Conservation (phyloP, 768 basidiomycete species). For the Tricholoma sp. region DNA sequence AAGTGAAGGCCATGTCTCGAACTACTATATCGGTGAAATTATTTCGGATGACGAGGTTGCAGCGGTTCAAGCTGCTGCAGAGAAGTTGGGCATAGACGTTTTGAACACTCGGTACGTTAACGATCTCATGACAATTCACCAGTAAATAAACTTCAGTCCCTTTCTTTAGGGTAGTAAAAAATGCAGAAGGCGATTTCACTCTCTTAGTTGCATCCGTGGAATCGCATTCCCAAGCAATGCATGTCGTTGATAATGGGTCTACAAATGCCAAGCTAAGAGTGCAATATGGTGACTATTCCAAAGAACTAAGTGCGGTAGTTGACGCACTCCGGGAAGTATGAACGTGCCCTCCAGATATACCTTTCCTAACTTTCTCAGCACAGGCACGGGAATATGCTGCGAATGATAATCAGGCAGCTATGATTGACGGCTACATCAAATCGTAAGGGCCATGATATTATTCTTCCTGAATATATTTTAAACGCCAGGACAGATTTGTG, state of each 20-base stretch:
- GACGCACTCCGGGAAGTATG: conserved; percentile 55
- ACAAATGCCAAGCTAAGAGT: conserved; percentile 51
- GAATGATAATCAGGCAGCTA: conserved; percentile 64
- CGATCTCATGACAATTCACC: neutral
- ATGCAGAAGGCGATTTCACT: conserved; percentile 53
- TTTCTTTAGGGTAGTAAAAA: conserved; percentile 59
- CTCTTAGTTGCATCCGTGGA: conserved; percentile 72
- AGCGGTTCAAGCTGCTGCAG: conserved; percentile 67
- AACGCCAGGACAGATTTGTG: conserved; percentile 47
- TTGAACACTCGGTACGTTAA: conserved; percentile 69
- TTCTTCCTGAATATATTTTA: neutral
- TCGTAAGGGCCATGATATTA: conserved; percentile 42
- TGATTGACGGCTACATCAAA: conserved; percentile 75
- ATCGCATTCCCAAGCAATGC: conserved; percentile 30
- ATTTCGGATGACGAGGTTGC: conserved; percentile 77
- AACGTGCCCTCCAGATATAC: neutral
- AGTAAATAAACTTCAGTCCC: neutral
- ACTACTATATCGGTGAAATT: conserved; percentile 77
- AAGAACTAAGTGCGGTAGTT: conserved; percentile 47
- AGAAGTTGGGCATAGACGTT: conserved; percentile 69
- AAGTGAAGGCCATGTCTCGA: conserved; percentile 68
- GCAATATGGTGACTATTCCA: conserved; percentile 72
- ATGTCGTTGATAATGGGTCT: conserved; percentile 41
- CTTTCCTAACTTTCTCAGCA: neutral
- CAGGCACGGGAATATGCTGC: conserved; percentile 72